phyloP scores from a whole-genome alignment of 805 yeast genomes.

The Candida sakaeoensis region DNA sequence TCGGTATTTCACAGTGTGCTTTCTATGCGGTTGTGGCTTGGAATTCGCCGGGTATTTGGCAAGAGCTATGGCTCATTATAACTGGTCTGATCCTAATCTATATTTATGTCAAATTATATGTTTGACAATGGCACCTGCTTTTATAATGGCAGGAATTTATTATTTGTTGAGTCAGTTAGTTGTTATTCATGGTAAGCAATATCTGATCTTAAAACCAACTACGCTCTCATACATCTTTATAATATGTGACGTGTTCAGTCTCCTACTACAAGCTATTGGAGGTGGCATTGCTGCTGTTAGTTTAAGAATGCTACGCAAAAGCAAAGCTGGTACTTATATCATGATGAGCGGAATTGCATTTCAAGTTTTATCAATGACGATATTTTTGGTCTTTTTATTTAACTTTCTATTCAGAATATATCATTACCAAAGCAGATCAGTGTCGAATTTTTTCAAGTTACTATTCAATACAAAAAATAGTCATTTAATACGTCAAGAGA shows the following conservation, averaged over 20 bases:
- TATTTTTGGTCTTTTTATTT: constrained; percentile 51
- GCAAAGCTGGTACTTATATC: constrained; percentile 52
- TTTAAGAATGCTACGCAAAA: constrained; percentile 22
- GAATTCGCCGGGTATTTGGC: constrained; percentile 71
- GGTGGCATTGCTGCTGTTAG: constrained; percentile 67
- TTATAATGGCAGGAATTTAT: constrained; percentile 82
- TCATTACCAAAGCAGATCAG: constrained; percentile 22
- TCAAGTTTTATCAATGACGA: constrained; percentile 67
- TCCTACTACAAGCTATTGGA: constrained; percentile 69
- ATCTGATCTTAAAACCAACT: constrained; percentile 53
- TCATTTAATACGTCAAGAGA: constrained; percentile 13
- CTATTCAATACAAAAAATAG: constrained; percentile 22
- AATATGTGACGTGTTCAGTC: constrained; percentile 58
- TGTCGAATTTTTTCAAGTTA: constrained; percentile 15
- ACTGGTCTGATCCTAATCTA: constrained; percentile 28
- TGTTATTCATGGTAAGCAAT: constrained; percentile 54
- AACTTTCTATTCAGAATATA: constrained; percentile 40
- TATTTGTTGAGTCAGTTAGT: constrained; percentile 64
- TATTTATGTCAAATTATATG: constrained; percentile 64
- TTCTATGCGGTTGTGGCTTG: constrained; percentile 51
- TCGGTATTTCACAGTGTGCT: constrained; percentile 65
- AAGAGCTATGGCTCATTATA: constrained; percentile 44
- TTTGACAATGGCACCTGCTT: constrained; percentile 77
- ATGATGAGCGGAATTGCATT: constrained; percentile 78
- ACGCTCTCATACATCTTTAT: constrained; percentile 64